phyloP scores from a whole-genome alignment of 257 asterid species.

The Solanum virginianum region DNA sequence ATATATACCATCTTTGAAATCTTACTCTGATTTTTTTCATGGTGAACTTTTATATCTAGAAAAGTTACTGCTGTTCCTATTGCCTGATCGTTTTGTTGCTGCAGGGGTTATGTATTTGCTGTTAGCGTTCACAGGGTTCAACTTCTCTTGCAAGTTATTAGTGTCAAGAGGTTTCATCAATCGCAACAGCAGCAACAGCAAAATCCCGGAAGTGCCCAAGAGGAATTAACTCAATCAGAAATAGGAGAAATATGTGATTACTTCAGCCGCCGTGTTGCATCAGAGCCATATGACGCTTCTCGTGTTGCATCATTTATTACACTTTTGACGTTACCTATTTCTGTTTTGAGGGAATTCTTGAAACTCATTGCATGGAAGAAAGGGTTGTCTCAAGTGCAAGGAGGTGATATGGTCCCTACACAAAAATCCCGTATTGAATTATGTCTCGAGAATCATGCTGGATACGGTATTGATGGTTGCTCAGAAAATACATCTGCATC shows the following conservation, averaged over 20 bases:
- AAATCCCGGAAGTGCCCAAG: conserved; percentile 64
- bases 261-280: conserved; percentile 99
- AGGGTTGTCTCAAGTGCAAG: conserved; percentile 76
- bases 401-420: conserved; percentile 59
- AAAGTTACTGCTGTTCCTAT: not conserved
- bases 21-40: not conserved
- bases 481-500: conserved; percentile 42
- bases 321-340: conserved; percentile 81
- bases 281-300: conserved; percentile 98
- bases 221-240: conserved; percentile 89
- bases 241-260: conserved; percentile 95
- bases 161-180: conserved; percentile 84
- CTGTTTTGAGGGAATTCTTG: conserved; percentile 83
- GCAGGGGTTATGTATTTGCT: conserved; percentile 96
- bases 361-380: conserved; percentile 99
- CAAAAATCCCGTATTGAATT: conserved; percentile 94
- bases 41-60: not conserved
- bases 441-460: conserved; percentile 90
- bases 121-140: conserved; percentile 99
- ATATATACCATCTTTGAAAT: not conserved
- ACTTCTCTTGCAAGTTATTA: conserved; percentile 96
- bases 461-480: conserved; percentile 42
- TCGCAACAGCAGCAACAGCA: conserved; percentile 93
- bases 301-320: conserved; percentile 98
- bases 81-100: not conserved